These are phyloP conservation scores for Schizosaccharomyces japonicus DNA, from an alignment of 805 yeast species.

Conservation along the genomic window DNA sequence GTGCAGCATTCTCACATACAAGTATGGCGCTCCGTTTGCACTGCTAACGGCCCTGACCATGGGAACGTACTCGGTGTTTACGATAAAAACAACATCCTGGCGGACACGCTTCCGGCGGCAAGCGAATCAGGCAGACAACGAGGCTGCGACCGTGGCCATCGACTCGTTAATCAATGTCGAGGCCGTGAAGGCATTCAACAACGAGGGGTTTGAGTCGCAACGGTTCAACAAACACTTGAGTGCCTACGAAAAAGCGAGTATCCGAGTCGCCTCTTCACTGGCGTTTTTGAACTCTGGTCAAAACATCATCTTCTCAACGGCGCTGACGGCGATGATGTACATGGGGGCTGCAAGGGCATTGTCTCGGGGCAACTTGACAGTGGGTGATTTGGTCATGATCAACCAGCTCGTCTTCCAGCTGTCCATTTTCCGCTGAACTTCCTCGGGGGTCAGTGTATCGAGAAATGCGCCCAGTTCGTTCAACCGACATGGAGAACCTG, in stretches of 20 bases:
- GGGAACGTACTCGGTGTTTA: constrained; percentile 69
- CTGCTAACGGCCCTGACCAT: constrained; percentile 70
- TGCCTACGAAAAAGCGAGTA: constrained; percentile 43
- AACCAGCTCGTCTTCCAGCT: constrained; percentile 91
- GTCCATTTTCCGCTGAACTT: constrained; percentile 84
- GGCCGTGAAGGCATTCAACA: constrained; percentile 82
- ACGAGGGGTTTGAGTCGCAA: constrained; percentile 54
- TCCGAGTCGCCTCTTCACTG: constrained; percentile 54
- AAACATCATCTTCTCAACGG: constrained; percentile 55
- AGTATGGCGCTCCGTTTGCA: constrained; percentile 74
- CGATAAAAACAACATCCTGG: constrained; percentile 88
- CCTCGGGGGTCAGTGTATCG: constrained; percentile 85
- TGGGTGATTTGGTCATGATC: constrained; percentile 83
- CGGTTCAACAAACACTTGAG: constrained; percentile 57
- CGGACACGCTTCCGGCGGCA: constrained; percentile 72
- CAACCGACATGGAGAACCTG: constrained; percentile 85
- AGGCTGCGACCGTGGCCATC: constrained; percentile 83
- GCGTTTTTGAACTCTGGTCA: constrained; percentile 61
- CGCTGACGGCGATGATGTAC: constrained; percentile 91
- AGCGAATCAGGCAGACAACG: constrained; percentile 81
- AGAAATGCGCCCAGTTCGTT: constrained; percentile 75
- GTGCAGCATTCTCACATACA: constrained; percentile 72
- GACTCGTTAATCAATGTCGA: constrained; percentile 88
- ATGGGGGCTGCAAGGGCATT: no score
- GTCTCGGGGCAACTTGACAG: constrained; percentile 68